Evolutionary conservation across 768 basidiomycete genomes (phyloP).

Genomic region (Termitomyces sp.): DNA sequence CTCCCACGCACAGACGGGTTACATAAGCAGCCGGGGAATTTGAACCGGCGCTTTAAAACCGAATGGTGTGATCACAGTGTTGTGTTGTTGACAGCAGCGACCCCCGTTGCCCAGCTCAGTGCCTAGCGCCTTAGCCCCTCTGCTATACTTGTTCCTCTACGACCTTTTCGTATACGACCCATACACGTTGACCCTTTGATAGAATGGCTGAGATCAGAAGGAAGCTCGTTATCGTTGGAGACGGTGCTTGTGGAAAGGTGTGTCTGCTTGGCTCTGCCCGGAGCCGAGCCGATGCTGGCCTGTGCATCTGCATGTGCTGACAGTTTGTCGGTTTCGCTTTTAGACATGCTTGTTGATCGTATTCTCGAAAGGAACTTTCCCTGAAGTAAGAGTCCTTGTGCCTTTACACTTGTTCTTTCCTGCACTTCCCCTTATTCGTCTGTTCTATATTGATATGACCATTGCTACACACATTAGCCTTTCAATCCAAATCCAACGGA

Average conservation of each 20-base stretch:
- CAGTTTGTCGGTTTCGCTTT: background rate
- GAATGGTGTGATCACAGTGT: conserved; percentile 8
- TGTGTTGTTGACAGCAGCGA: conserved; percentile 15
- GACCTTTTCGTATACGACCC: background rate
- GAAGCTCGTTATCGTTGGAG: conserved; percentile 98
- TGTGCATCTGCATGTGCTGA: conserved; percentile 3
- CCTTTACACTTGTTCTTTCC: background rate
- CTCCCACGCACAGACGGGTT: conserved; percentile 21
- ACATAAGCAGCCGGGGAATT: conserved; percentile 3
- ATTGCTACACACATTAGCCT: background rate
- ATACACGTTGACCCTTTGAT: background rate
- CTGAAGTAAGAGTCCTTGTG: conserved; percentile 58
- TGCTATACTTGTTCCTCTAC: background rate
- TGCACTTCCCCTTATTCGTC: background rate
- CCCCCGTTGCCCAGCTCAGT: conserved; percentile 2
- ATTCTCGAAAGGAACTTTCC: conserved; percentile 95
- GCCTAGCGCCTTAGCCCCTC: conserved; percentile 5
- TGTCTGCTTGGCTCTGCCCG: background rate
- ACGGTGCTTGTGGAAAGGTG: conserved; percentile 96
- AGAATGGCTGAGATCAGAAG: conserved; percentile 95
- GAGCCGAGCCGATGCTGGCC: background rate
- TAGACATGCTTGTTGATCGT: conserved; percentile 94
- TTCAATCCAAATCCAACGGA: background rate
- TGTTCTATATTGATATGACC: background rate
- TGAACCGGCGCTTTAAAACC: conserved; percentile 21